Percentiles rank a stretch among this genome's conserved stretches.
Conservation (phyloP, 2,329 filamentous ascomycete genomes). For the Xylariales sp. region DNA sequence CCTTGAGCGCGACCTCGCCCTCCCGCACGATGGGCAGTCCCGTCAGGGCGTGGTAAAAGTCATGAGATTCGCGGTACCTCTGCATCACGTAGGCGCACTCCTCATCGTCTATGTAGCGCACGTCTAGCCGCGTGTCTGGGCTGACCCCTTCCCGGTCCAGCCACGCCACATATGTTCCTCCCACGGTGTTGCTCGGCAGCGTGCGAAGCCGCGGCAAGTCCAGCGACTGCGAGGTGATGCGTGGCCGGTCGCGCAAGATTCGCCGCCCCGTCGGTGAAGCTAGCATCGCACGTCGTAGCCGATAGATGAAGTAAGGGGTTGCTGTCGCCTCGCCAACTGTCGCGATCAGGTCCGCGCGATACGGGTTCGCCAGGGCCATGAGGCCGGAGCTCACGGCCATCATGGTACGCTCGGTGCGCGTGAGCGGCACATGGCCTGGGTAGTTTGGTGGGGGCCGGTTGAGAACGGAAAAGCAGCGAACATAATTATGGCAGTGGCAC, state of each 20-base stretch:
- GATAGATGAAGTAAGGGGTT: constrained; percentile 90
- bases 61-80: constrained; percentile 93
- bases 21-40: constrained; percentile 89
- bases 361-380: constrained; percentile 66
- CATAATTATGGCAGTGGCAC: neutral
- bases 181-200: constrained; percentile 70
- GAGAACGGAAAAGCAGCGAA: constrained; percentile 66
- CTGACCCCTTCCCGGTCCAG: constrained; percentile 91
- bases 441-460: constrained; percentile 85
- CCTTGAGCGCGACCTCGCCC: constrained; percentile 95
- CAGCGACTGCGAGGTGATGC: constrained; percentile 74
- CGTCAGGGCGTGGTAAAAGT: constrained; percentile 95
- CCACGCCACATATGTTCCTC: constrained; percentile 81
- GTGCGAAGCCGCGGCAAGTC: constrained; percentile 64
- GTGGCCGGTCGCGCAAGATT: constrained; percentile 84
- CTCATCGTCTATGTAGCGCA: constrained; percentile 89
- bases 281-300: constrained; percentile 90
- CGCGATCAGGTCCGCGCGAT: constrained; percentile 87
- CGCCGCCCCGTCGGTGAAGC: constrained; percentile 75
- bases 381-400: constrained; percentile 64
- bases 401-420: constrained; percentile 66
- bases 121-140: constrained; percentile 77
- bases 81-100: constrained; percentile 99
- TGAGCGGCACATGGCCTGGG: constrained; percentile 88
- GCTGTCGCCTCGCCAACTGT: constrained; percentile 92